A percentile compares a stretch with the other conserved stretches of the same genome.
These are phyloP conservation scores for Phytophthora pistaciae DNA, from an alignment of 352 stramenopile species.

Conservation along the genomic window DNA sequence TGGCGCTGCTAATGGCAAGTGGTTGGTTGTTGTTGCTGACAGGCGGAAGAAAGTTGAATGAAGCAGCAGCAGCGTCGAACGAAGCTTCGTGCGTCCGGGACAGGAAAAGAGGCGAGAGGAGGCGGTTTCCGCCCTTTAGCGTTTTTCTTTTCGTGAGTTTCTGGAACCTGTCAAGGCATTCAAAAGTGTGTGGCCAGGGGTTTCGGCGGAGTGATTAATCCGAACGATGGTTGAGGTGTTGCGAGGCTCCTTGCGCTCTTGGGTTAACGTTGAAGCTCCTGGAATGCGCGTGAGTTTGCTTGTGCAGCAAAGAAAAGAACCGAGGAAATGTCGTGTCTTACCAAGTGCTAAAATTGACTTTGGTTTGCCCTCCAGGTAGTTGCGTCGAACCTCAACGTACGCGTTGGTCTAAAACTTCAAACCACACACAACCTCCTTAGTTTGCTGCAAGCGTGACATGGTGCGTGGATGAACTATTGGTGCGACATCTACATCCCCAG, in stretches of 20 bases:
- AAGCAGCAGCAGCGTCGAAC: constrained; percentile 10
- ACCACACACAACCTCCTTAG: neutral
- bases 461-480: constrained; percentile 8
- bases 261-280: constrained; percentile 7
- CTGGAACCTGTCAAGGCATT: constrained; percentile 26
- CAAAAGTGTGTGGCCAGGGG: constrained; percentile 11
- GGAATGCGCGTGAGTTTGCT: neutral
- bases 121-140: constrained; percentile 24
- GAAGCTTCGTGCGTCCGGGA: neutral
- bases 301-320: neutral
- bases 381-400: neutral
- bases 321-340: constrained; percentile 21
- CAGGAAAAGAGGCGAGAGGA: constrained; percentile 11
- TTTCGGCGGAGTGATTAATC: constrained; percentile 31
- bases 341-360: constrained; percentile 3
- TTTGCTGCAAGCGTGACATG: no score
- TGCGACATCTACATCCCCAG: constrained; percentile 22
- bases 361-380: neutral
- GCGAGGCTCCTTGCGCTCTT: neutral
- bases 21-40: neutral
- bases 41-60: constrained; percentile 34
- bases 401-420: neutral
- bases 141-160: constrained; percentile 26
- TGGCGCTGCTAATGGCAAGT: neutral
- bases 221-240: constrained; percentile 17